Conservation (phyloP, 257 asterid genomes). For the Primulina eburnea region DNA sequence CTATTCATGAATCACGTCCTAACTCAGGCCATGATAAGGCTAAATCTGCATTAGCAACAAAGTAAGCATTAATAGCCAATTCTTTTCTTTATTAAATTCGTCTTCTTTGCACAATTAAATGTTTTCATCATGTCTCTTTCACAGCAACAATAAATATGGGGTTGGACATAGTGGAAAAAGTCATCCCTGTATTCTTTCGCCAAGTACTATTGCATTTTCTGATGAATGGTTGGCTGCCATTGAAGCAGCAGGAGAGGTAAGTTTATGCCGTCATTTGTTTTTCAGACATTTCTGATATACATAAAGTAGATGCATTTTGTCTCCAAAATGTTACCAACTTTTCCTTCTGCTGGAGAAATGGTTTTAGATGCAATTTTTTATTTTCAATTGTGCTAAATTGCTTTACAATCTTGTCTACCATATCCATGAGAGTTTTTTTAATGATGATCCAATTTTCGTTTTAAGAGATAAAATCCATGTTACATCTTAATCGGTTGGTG, state of each 20-base stretch:
- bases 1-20: constrained; percentile 25
- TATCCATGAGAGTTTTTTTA: neutral
- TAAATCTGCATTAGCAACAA: constrained; percentile 30
- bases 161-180: constrained; percentile 33
- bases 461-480: constrained; percentile 16
- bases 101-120: constrained; percentile 17
- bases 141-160: constrained; percentile 40
- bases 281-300: neutral
- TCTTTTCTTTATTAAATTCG: constrained; percentile 10
- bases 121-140: constrained; percentile 17
- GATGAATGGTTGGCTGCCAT: constrained; percentile 97
- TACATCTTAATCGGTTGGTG: neutral
- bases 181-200: constrained; percentile 42
- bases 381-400: constrained; percentile 2
- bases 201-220: constrained; percentile 78
- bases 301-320: neutral
- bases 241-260: constrained; percentile 99
- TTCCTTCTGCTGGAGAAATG: constrained; percentile 15
- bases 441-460: constrained; percentile 9
- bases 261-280: constrained; percentile 16
- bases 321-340: neutral
- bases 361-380: constrained; percentile 14
- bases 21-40: constrained; percentile 31
- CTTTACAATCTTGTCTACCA: constrained; percentile 11
- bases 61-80: constrained; percentile 40